A percentile compares a stretch with the other conserved stretches of the same genome.
phyloP scores from a whole-genome alignment of 2,329 filamentous ascomycete species.

The Fusarium oxysporum region DNA sequence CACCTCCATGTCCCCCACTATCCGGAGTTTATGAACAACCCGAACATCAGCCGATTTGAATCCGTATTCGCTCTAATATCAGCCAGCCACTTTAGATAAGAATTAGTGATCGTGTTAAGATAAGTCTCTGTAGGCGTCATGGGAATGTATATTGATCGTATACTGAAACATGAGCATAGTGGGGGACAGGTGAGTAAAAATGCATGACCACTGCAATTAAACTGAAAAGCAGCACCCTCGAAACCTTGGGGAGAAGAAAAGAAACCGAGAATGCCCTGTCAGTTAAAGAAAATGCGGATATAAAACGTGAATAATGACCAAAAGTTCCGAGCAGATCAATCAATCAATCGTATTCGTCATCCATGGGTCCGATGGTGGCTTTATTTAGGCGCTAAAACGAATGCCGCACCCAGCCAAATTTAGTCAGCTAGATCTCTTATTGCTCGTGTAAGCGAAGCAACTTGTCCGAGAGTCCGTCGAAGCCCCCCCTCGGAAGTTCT shows the following conservation, averaged over 20 bases:
- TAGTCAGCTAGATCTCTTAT: conserved; percentile 27
- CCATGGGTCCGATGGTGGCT: conserved; percentile 16
- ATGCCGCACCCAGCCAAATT: conserved; percentile 6
- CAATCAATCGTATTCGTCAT: conserved; percentile 36
- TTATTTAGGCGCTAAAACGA: conserved; percentile 31
- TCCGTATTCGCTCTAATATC: conserved; percentile 25
- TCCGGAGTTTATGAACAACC: conserved; percentile 26
- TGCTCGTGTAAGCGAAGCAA: conserved; percentile 35
- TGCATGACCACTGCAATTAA: not conserved
- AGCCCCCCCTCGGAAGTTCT: not conserved
- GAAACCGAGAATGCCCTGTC: not conserved
- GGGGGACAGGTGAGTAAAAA: not conserved
- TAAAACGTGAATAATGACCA: conserved; percentile 10
- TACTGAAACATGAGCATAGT: not conserved
- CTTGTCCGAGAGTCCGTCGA: conserved; percentile 17
- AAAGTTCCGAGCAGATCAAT: conserved; percentile 6
- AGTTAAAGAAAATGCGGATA: not conserved
- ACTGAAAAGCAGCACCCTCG: conserved; percentile 1
- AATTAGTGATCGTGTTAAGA: not conserved
- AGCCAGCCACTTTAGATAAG: conserved; percentile 11
- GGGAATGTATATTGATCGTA: not conserved
- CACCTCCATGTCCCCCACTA: conserved; percentile 25
- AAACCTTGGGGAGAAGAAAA: not conserved
- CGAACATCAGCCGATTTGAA: conserved; percentile 40
- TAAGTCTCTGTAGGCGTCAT: conserved; percentile 1